A percentile compares a stretch with the other conserved stretches of the same genome.
phyloP scores from a whole-genome alignment of 192 early-diverging fungal species.

The Coemansia sp. region DNA sequence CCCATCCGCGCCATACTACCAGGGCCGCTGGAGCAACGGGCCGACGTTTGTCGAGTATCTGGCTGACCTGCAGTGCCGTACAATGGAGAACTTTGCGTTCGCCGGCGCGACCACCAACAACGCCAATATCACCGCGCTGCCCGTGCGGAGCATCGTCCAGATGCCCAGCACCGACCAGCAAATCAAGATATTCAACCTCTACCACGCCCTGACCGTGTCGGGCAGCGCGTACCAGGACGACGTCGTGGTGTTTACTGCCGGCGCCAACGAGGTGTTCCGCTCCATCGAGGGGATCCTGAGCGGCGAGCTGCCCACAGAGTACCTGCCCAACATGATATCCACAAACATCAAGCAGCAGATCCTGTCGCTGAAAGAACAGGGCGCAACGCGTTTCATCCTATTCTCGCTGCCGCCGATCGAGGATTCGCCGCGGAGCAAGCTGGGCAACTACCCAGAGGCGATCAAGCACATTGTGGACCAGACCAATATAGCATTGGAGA shows the following conservation, averaged over 20 bases:
- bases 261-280: constrained; percentile 48
- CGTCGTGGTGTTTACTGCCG: constrained; percentile 46
- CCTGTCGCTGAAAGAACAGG: constrained; percentile 46
- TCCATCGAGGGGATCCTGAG: constrained; percentile 45
- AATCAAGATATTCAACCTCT: constrained; percentile 49
- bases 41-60: constrained; percentile 52
- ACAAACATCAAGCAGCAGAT: constrained; percentile 41
- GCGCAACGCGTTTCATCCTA: constrained; percentile 32
- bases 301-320: constrained; percentile 33
- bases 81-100: constrained; percentile 53
- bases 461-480: constrained; percentile 32
- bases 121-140: constrained; percentile 47
- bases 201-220: constrained; percentile 41
- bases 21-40: constrained; percentile 51
- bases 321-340: constrained; percentile 41
- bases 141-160: constrained; percentile 42
- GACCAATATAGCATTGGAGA: constrained; percentile 39
- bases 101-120: constrained; percentile 50
- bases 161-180: constrained; percentile 52
- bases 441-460: constrained; percentile 46
- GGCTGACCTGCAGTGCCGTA: constrained; percentile 41
- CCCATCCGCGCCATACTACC: constrained; percentile 49
- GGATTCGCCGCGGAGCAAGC: constrained; percentile 49
- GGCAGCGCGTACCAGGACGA: constrained; percentile 41
- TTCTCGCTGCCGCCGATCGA: constrained; percentile 52